Percentiles rank a stretch among this genome's conserved stretches.
Evolutionary conservation across 257 asterid species (phyloP).

Genomic region (Paulownia fortunei): DNA sequence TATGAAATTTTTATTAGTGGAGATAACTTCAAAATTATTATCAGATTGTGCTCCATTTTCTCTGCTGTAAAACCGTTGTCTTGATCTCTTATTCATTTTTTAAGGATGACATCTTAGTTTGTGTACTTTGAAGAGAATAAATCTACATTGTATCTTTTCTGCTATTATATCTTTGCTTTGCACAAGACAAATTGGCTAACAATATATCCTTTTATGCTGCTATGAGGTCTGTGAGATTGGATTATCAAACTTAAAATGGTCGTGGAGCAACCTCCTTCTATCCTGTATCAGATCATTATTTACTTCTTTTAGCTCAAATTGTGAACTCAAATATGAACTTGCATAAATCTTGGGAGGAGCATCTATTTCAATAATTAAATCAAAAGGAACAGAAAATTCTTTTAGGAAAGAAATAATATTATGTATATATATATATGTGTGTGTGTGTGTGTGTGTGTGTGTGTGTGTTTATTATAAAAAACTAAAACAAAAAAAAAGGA

Average conservation of each 20-base stretch:
- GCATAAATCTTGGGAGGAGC: no score
- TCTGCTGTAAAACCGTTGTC: slow-evolving; percentile 31
- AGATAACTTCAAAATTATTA: slow-evolving; percentile 21
- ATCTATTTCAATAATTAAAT: no score
- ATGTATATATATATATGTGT: no score
- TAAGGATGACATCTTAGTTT: slow-evolving; percentile 32
- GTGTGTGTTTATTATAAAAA: no score
- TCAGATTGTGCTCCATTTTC: slow-evolving; percentile 29
- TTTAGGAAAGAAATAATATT: not conserved
- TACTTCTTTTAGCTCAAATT: no score
- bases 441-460: no score
- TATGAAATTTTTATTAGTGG: slow-evolving; percentile 27
- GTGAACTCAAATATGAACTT: no score
- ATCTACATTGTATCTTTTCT: not conserved
- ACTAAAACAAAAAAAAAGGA: not conserved
- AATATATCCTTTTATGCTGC: no score
- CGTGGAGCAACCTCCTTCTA: not conserved
- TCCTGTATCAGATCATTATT: no score
- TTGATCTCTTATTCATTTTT: slow-evolving; percentile 30
- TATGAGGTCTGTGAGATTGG: not conserved
- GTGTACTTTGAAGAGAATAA: slow-evolving; percentile 41
- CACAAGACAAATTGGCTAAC: no score
- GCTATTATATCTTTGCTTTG: not conserved
- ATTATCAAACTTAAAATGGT: not conserved
- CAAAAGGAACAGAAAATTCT: no score